Base-by-base conservation (phyloP, 1,139 yeast genomes). In the Suhomyces ambrosiae region DNA sequence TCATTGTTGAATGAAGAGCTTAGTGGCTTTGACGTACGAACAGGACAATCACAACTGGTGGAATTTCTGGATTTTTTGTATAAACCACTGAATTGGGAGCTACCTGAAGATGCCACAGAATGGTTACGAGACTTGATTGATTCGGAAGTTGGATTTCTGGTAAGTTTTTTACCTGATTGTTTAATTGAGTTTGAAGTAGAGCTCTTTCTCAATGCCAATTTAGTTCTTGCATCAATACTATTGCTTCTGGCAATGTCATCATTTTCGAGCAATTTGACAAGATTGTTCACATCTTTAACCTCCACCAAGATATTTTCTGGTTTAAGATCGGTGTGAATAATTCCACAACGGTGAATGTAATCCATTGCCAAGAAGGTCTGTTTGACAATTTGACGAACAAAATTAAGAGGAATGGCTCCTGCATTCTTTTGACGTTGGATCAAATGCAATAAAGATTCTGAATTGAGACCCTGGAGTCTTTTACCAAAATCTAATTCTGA, bases 251-350 rank as follows among this genome's bases (percentile, higher is more conserved):
- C 39, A 21, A 41, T 41, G 48, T 79, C 85, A 42, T 79, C 65
- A 32, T 76, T 57, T 48, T 79, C 85, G 2, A 80, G 71, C 52
- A 74, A 67, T 38, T 69, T 63, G 19, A 86, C 81, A 47, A 86
- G 76, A 42, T 73, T 76, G 51, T 84, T 89, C 23, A 84, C 90
- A 50, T 86, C 88, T 26, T 82, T 84, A 42, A 87, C 82, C 53
- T 85, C 89, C 33, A 87, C 74, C 46, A 88, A 65, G n/a, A 88
- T 84, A 56, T 88, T 88, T 58, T 88, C 96, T 0, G 96, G 96
- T 60, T 88, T 88, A 45, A 88, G 68, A 55, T 88, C 96, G 0
- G 96, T 88, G 61, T 88, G 96, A 42, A 88, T 85, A 23, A 88
- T 82, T n/a, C 95, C 96, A 61, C 95, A 86, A 49, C 77, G 82